Conservation (phyloP, 345 rosid genomes). For the Salix koriyanagi region DNA sequence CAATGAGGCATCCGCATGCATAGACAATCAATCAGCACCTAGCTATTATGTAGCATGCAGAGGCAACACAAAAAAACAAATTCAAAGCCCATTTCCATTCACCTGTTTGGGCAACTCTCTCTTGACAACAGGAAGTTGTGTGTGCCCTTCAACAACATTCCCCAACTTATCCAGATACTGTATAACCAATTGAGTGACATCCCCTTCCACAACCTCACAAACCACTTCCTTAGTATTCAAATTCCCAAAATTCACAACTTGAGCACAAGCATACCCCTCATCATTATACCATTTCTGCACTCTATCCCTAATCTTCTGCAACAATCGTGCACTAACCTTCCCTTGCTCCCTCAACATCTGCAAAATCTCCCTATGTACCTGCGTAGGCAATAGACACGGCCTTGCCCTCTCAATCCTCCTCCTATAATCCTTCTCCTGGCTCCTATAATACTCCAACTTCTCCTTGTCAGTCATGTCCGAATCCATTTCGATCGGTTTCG, state of each 20-base stretch:
- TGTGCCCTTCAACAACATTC: constrained; percentile 90
- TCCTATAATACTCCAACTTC: constrained; percentile 74
- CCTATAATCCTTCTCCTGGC: constrained; percentile 84
- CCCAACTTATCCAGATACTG: constrained; percentile 96
- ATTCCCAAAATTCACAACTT: constrained; percentile 94
- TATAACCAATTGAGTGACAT: constrained; percentile 69
- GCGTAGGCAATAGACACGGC: constrained; percentile 65
- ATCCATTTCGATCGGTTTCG: constrained; percentile 86
- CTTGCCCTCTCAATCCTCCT: constrained; percentile 74
- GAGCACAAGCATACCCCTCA: constrained; percentile 96
- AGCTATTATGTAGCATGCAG: not conserved
- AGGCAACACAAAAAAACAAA: not conserved
- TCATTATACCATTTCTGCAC: constrained; percentile 98
- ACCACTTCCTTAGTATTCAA: constrained; percentile 92
- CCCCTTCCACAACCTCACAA: constrained; percentile 98
- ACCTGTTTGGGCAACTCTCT: constrained; percentile 90
- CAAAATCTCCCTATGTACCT: constrained; percentile 59
- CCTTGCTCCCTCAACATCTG: constrained; percentile 73
- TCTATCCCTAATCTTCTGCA: constrained; percentile 91
- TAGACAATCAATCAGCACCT: not conserved
- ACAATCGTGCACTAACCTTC: constrained; percentile 77
- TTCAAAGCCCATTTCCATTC: not conserved
- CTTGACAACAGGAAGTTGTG: constrained; percentile 66
- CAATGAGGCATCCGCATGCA: not conserved
- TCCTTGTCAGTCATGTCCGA: constrained; percentile 96